Conservation (phyloP, 495 filamentous ascomycete species). For the Echria macrotheca region DNA sequence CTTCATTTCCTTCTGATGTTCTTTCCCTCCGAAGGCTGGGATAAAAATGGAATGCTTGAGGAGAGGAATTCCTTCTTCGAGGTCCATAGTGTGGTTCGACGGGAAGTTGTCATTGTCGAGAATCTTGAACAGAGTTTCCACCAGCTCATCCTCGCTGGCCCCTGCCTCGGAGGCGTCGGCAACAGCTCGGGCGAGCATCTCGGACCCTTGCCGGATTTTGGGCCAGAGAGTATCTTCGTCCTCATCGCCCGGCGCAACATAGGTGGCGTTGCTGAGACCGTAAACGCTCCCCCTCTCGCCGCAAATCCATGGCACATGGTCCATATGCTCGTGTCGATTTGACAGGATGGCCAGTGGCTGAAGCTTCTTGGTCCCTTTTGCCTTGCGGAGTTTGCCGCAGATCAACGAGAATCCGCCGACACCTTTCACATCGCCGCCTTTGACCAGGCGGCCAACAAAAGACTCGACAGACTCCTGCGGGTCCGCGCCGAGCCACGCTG, state of each 20-base stretch:
- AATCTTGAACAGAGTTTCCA: slow-evolving; percentile 63
- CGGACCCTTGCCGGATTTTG: slow-evolving; percentile 62
- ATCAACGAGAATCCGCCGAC: slow-evolving; percentile 93
- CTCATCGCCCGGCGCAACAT: slow-evolving; percentile 48
- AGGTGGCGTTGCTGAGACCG: slow-evolving; percentile 82
- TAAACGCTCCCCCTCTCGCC: slow-evolving; percentile 56
- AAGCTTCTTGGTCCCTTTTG: slow-evolving; percentile 27
- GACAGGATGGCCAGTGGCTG: slow-evolving; percentile 80
- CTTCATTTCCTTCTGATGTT: slow-evolving; percentile 42
- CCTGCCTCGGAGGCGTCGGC: slow-evolving; percentile 38
- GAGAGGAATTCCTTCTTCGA: slow-evolving; percentile 64
- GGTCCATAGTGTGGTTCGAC: slow-evolving; percentile 47
- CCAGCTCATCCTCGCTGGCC: slow-evolving; percentile 56
- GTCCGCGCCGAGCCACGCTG: slow-evolving; percentile 66
- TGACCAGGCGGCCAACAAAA: slow-evolving; percentile 67
- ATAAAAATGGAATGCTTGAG: slow-evolving; percentile 81
- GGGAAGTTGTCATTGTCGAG: slow-evolving; percentile 72
- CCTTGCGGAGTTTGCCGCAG: slow-evolving; percentile 65
- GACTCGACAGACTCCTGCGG: slow-evolving; percentile 46
- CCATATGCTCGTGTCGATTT: slow-evolving; percentile 67
- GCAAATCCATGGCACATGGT: slow-evolving; percentile 66
- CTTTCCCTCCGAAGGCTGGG: slow-evolving; percentile 58
- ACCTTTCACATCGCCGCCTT: slow-evolving; percentile 57
- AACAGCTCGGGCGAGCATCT: slow-evolving; percentile 39
- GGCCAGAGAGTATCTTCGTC: slow-evolving; percentile 3